A percentile compares a stretch with the other conserved stretches of the same genome.
phyloP scores from a whole-genome alignment of 768 basidiomycete species.

The Tremella yokohamensis region DNA sequence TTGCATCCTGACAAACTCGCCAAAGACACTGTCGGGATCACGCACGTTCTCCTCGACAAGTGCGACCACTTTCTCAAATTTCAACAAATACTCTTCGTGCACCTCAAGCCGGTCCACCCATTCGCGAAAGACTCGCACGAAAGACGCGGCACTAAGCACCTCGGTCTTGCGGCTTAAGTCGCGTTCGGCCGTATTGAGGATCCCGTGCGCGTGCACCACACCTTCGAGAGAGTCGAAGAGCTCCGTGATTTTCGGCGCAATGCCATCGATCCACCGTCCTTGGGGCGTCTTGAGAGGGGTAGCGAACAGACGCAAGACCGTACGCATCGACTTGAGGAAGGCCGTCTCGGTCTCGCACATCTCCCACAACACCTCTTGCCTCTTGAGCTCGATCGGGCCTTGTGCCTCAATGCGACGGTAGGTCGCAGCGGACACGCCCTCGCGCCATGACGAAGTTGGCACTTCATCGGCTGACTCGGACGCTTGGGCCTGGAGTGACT shows the following conservation, averaged over 20 bases:
- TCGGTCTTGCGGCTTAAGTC: constrained; percentile 50
- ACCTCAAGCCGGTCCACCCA: constrained; percentile 70
- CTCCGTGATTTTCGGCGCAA: constrained; percentile 66
- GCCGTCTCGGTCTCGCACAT: constrained; percentile 65
- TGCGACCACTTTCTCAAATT: constrained; percentile 62
- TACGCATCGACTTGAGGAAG: constrained; percentile 66
- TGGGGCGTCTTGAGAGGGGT: constrained; percentile 70
- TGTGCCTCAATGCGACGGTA: constrained; percentile 48
- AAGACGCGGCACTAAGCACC: constrained; percentile 54
- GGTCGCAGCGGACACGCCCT: constrained; percentile 15
- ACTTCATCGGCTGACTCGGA: constrained; percentile 16
- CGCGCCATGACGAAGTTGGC: constrained; percentile 34
- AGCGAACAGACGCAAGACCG: constrained; percentile 69
- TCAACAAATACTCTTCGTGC: constrained; percentile 80
- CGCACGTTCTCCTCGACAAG: constrained; percentile 57
- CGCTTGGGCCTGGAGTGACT: constrained; percentile 14
- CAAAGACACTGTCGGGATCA: constrained; percentile 67
- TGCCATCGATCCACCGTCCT: constrained; percentile 72
- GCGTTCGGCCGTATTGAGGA: constrained; percentile 59
- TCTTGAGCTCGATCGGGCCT: constrained; percentile 59
- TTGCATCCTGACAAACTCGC: constrained; percentile 71
- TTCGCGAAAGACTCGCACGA: constrained; percentile 61
- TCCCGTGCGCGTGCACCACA: constrained; percentile 70
- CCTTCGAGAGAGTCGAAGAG: constrained; percentile 87
- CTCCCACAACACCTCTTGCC: constrained; percentile 68